Evolutionary conservation across 768 basidiomycete species (phyloP), one percentile per base, ranked within the genome.

Genomic region (Nevesoporus exiguus): DNA sequence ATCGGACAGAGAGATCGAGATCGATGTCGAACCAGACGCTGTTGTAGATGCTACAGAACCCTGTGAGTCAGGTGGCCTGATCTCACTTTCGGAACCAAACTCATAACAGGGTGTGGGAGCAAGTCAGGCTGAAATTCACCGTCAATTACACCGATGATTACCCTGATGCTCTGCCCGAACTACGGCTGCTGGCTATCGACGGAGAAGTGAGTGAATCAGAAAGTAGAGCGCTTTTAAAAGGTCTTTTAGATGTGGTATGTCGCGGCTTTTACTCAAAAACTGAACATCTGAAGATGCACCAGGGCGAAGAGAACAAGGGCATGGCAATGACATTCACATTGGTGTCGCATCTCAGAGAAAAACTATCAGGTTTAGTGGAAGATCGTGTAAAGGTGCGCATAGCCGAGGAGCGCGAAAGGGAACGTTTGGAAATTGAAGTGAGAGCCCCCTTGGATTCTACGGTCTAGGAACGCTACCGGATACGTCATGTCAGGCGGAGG

Each of bases 321-420:
- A 95, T 95, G 88, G 94, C 97, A 3, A 98, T 98, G 94, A 95
- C 94, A 17, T 99, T 97, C 67, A 93, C 96, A 0, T 77, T 99
- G 17, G 86, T 93, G 11, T 87, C 90, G 0, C 86, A 89, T 62
- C 79, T 97, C 42, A 79, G 89, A 59, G 94, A 98, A 70, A 77
- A 82, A 47, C 74, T 98, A 15, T 80, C 85, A 5, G 64, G 67
- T 17, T 72, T 95, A 24, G 80, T 93, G 33, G 79, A 79, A 36
- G 64, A 71, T 41, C 81, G 91, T 58, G 76, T 75, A 19, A 84
- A 84, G 52, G 77, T 70, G 54, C 77, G 73, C 57, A 76, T 77
- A 50, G 75, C 77, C 58, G 84, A 82, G 63, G 91, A 85, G 50
- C 78, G 68, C 51, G 91, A 98, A 71, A 83, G 78, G 63, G 88